Evolutionary conservation across 371 early-diverging fungal species (phyloP), one percentile per base, ranked within the genome.

Genomic region (Blakeslea trispora): DNA sequence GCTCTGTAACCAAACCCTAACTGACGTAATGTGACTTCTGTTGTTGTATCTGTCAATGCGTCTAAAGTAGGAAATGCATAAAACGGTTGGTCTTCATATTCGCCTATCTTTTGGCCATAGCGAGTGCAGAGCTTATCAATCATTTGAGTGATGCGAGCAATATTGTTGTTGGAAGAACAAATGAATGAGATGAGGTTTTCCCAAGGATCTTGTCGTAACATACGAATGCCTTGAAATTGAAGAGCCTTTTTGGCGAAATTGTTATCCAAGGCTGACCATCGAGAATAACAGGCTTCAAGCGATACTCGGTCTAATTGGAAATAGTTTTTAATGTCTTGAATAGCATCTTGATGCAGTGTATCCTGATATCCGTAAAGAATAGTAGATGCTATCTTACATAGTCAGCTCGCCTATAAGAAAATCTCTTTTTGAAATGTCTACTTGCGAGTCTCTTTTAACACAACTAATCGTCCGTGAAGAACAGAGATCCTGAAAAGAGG

Each of bases 1-100:
- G 98, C 97, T 15, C 99, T 79, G 64, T 99, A 99, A 91, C 82
- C 98, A 70, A 99, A 99, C 7, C 96, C 97, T 10, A 94, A 71
- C 21, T 69, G 68, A 17, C 90, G 71, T 35, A 99, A 68, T 28
- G 77, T 73, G 4, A 61, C 65, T 54, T 94, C 95, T 0, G 92
- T 79, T 4, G 75, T 75, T 15, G 39, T 75, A 21, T 68, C 42
- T 6, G 81, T 69, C 15, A 95, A 64, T 4, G 55, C 55, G 0
- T 72, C 59, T 6, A 94, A 44, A 0, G 71, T 63, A 5, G 96
- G 97, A 57, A 96, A 95, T 3, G 82, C 77, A 68, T 86, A 81
- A 61, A 90, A 91, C 5, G 53, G 59, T 9, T 58, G 42, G 15
- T 61, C 77, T 40, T 82, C 67, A 17, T 77, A 43, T 0, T 71